phyloP scores from a whole-genome alignment of 805 yeast species.

The Brettanomyces naardenensis region DNA sequence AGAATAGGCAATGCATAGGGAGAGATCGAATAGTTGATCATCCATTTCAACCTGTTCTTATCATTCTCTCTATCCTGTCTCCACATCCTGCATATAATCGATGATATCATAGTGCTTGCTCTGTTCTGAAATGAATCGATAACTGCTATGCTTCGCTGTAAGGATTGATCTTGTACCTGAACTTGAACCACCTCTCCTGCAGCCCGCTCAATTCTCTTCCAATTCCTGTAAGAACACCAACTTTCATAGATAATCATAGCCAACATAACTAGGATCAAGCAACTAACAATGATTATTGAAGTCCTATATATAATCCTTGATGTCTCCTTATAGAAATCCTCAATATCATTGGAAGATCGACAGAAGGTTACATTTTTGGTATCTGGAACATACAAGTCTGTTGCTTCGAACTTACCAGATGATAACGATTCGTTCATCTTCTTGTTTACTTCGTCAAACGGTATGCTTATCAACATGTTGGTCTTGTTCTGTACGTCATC shows the following conservation, averaged over 20 bases:
- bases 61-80: slow-evolving; percentile 9
- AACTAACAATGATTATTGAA: slow-evolving; percentile 30
- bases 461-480: slow-evolving; percentile 42
- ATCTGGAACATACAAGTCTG: slow-evolving; percentile 33
- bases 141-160: slow-evolving; percentile 15
- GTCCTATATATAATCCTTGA: slow-evolving; percentile 26
- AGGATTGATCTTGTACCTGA: slow-evolving; percentile 1
- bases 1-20: slow-evolving; percentile 42
- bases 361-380: slow-evolving; percentile 30
- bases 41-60: slow-evolving; percentile 30
- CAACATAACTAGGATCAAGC: slow-evolving; percentile 34
- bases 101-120: slow-evolving; percentile 12
- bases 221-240: slow-evolving; percentile 36
- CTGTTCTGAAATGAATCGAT: slow-evolving; percentile 21
- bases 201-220: slow-evolving; percentile 33
- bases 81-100: slow-evolving; percentile 9
- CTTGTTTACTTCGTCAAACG: slow-evolving; percentile 44
- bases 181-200: slow-evolving; percentile 2
- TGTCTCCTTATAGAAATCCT: slow-evolving; percentile 28
- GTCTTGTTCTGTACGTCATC: slow-evolving; percentile 55
- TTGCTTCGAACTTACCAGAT: not conserved
- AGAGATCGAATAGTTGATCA: slow-evolving; percentile 43
- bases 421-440: slow-evolving; percentile 23
- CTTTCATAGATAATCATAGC: slow-evolving; percentile 32
- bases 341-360: slow-evolving; percentile 31